Evolutionary conservation across 495 filamentous ascomycete species (phyloP).

Genomic region (Staphylotrichum longicolle): DNA sequence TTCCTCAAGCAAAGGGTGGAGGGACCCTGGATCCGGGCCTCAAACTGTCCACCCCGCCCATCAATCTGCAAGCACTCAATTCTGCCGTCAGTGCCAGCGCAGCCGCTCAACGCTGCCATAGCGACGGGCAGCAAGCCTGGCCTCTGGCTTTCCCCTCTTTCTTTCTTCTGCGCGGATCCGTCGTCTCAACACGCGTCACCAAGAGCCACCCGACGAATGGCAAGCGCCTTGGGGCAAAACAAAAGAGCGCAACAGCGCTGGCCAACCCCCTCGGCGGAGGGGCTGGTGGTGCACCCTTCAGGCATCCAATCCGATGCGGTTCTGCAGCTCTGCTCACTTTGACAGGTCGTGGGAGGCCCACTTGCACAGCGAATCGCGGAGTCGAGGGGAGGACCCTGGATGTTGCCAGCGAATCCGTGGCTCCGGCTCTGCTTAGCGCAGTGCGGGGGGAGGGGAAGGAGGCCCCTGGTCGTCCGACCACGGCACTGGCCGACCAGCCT

Average conservation of each 20-base stretch:
- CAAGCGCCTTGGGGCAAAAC: neutral
- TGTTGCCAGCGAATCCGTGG: conserved; percentile 28
- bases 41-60: neutral
- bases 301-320: conserved; percentile 33
- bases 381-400: conserved; percentile 20
- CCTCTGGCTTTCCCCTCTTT: neutral
- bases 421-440: conserved; percentile 20
- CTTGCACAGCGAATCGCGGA: conserved; percentile 35
- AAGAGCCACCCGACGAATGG: conserved; percentile 16
- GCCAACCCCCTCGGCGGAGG: conserved; percentile 12
- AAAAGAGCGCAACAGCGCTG: conserved; percentile 8
- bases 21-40: neutral
- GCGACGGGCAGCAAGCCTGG: neutral
- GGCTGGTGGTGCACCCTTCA: conserved; percentile 19
- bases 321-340: conserved; percentile 28
- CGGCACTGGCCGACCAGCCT: neutral
- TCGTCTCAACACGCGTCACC: conserved; percentile 13
- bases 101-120: conserved; percentile 6
- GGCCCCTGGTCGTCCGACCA: conserved; percentile 13
- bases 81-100: neutral
- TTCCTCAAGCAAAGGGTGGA: neutral
- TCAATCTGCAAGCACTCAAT: neutral
- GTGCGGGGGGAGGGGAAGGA: conserved; percentile 12
- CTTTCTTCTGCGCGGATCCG: neutral
- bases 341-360: conserved; percentile 29